Base-by-base conservation (phyloP, 2,329 filamentous ascomycete species). In the Cytospora chrysosperma region DNA sequence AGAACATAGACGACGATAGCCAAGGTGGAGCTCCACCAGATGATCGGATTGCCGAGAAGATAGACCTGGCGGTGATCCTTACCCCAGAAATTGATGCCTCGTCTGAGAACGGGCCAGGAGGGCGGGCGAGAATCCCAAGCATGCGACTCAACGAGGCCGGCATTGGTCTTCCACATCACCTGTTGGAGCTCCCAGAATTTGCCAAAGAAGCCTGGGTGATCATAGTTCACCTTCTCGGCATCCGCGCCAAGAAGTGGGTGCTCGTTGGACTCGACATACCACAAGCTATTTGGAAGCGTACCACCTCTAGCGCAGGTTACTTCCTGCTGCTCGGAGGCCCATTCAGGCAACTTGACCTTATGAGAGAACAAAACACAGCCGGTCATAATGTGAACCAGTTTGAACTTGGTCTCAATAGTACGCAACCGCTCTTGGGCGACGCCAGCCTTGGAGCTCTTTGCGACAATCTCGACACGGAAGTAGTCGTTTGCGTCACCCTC, bases 71-170 rank as follows among this genome's bases (percentile, higher is more conserved):
- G 92, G 76, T 97, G 85, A 72, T 97, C 85, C 72, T 90, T 93
- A 69, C 94, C 93, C 95, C 95, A 99, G 83, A 99, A 99, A 81
- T 99, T 99, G 83, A 99, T 99, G 72, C 95, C 95, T 67, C 95
- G 92, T 69, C 87, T 87, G 59, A 99, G 86, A 63, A 96, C 85
- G 26, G 95, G 95, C 95, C 95, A 99, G 8, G 93, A 94, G 37
- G 88, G 86, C 34, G 95, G 95, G 53, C 95, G 91, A 54, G 95
- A 98, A 75, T 99, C 95, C 95, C 96, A 99, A 59, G 93, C 92
- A 74, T 99, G 95, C 21, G 93, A 97, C 72, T 99, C 95, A 28
- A 95, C 92, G 56, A 99, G 86, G 51, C 95, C 95, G 34, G 95
- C 95, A 74, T 99, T 99, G 40, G 95, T 99, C 71, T 85, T 93